phyloP scores from a whole-genome alignment of 73 alveolate species.

The Symbiodinium pilosum region DNA sequence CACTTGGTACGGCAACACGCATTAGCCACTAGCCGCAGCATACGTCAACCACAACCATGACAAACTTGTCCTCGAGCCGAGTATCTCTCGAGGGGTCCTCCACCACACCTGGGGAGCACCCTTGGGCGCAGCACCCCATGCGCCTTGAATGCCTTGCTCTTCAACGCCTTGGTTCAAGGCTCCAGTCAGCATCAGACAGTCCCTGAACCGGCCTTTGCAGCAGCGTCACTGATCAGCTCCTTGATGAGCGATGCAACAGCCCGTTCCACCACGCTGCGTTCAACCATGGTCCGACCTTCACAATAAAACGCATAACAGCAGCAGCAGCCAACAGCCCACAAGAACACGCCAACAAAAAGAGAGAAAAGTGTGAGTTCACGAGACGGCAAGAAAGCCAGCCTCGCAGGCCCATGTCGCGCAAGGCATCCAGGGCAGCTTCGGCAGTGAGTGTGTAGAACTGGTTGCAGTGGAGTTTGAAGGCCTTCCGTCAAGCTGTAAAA shows the following conservation, averaged over 20 bases:
- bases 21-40: too few relatives aligned
- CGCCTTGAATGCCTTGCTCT: slow-evolving; percentile 59
- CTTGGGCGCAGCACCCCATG: slow-evolving; percentile 68
- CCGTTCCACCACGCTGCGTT: slow-evolving; percentile 46
- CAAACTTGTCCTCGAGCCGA: too few relatives aligned
- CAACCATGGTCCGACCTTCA: slow-evolving; percentile 63
- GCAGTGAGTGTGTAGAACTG: background rate
- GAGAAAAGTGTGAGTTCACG: background rate
- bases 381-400: background rate
- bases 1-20: too few relatives aligned
- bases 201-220: background rate
- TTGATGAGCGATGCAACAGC: slow-evolving; percentile 10
- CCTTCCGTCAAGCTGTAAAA: too few relatives aligned
- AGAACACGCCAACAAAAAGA: background rate
- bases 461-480: slow-evolving; percentile 57
- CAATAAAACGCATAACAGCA: background rate
- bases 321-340: background rate
- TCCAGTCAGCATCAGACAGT: background rate
- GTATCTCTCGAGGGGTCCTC: background rate
- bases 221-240: slow-evolving; percentile 34
- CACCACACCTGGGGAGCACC: slow-evolving; percentile 81
- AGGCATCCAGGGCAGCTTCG: slow-evolving; percentile 23
- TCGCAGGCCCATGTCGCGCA: slow-evolving; percentile 60
- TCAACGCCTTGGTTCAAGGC: slow-evolving; percentile 15
- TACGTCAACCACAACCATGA: too few relatives aligned